phyloP scores from a whole-genome alignment of 2,329 filamentous ascomycete genomes.

The Ceratocystis cacaofunesta region DNA sequence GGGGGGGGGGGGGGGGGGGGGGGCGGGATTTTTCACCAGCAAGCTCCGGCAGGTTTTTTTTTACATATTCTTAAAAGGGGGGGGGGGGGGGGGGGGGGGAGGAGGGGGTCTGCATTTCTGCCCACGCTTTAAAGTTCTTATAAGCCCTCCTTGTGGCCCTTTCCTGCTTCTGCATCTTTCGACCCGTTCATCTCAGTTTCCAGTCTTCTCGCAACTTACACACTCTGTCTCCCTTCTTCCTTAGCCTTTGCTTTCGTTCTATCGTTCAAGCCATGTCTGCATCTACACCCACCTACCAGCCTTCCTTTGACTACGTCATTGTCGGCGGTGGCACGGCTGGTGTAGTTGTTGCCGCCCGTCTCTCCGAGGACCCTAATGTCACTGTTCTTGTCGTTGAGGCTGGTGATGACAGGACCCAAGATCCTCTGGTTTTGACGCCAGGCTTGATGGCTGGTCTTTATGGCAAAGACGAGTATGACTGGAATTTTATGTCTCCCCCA shows the following conservation, averaged over 20 bases:
- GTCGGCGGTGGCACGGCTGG: constrained; percentile 25
- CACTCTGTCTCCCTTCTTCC: too few relatives aligned
- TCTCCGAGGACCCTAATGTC: constrained; percentile 20
- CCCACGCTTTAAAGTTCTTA: neutral
- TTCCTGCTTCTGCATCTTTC: neutral
- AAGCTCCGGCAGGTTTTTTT: too few relatives aligned
- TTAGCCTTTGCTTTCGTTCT: neutral
- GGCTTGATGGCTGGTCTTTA: constrained; percentile 11
- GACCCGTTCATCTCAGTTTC: neutral
- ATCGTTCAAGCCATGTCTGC: neutral
- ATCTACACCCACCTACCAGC: neutral
- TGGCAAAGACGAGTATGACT: constrained; percentile 17
- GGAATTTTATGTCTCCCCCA: constrained; percentile 15
- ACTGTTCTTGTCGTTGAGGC: constrained; percentile 17
- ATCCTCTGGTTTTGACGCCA: constrained; percentile 16
- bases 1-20: too few relatives aligned
- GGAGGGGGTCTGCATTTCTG: neutral
- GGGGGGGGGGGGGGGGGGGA: too few relatives aligned
- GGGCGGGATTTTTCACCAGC: too few relatives aligned
- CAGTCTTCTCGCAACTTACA: neutral
- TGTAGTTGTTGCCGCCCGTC: constrained; percentile 24
- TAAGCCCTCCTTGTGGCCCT: neutral
- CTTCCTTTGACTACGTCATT: constrained; percentile 21
- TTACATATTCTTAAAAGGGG: too few relatives aligned
- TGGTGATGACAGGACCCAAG: constrained; percentile 13